phyloP scores from a whole-genome alignment of 495 filamentous ascomycete species.

The Aspergillus ellipticus region DNA sequence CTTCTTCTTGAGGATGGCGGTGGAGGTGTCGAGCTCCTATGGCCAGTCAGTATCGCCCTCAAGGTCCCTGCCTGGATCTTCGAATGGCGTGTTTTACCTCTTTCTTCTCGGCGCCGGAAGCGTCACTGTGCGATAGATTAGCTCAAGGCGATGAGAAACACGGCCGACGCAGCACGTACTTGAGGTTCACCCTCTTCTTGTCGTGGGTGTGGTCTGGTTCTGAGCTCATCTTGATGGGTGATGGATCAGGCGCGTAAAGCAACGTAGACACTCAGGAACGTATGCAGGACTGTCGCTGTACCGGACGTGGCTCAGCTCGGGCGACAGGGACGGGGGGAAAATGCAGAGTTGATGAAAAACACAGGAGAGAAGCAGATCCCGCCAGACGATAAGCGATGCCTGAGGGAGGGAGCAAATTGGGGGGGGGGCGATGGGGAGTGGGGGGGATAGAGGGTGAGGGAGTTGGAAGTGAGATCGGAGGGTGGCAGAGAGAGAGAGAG shows the following conservation, averaged over 20 bases:
- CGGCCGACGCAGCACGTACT: conserved; percentile 52
- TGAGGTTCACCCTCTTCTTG: conserved; percentile 90
- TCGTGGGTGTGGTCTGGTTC: conserved; percentile 67
- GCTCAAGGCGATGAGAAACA: conserved; percentile 18
- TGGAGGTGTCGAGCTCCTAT: conserved; percentile 88
- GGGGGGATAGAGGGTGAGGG: conserved; percentile 16
- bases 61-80: not conserved
- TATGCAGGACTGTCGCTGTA: conserved; percentile 15
- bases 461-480: conserved; percentile 20
- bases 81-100: conserved; percentile 53
- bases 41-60: conserved; percentile 24
- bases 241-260: conserved; percentile 14
- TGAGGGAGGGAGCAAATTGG: conserved; percentile 15
- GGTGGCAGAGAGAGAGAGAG: conserved; percentile 28
- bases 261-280: conserved; percentile 19
- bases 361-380: conserved; percentile 6
- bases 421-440: conserved; percentile 14
- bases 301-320: conserved; percentile 12
- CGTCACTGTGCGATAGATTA: conserved; percentile 61
- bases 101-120: conserved; percentile 83
- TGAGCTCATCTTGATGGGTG: conserved; percentile 52
- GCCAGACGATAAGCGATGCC: conserved; percentile 27
- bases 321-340: conserved; percentile 9
- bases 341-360: conserved; percentile 2
- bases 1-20: conserved; percentile 98